Evolutionary conservation across 192 early-diverging fungal genomes (phyloP).

Genomic region (Linnemannia exigua): DNA sequence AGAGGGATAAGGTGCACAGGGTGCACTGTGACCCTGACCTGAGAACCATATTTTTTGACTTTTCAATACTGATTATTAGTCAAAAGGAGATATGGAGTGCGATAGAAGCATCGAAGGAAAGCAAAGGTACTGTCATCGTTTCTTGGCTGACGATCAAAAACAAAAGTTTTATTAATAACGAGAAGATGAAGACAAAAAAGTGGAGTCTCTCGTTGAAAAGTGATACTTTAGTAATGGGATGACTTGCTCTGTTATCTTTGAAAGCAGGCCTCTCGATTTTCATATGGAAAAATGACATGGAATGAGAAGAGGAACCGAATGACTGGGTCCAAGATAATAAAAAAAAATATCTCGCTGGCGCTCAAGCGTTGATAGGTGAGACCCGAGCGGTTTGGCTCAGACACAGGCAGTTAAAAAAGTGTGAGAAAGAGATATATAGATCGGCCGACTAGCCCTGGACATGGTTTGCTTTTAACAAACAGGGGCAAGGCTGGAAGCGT

Average conservation of each 20-base stretch:
- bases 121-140: not conserved
- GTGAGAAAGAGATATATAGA: not conserved
- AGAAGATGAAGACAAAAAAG: not conserved
- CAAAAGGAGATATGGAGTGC: not conserved
- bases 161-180: not conserved
- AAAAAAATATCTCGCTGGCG: not conserved
- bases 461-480: not conserved
- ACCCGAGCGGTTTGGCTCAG: not conserved
- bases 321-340: not conserved
- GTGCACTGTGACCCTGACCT: too few species aligned
- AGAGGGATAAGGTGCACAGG: too few species aligned
- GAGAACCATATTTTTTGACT: not conserved
- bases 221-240: slow-evolving; percentile 2
- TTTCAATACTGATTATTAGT: not conserved
- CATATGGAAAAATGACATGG: not conserved
- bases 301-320: not conserved
- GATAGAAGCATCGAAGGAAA: not conserved
- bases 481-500: not conserved
- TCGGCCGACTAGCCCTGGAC: not conserved
- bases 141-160: not conserved
- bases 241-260: slow-evolving; percentile 15
- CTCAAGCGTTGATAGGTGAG: not conserved
- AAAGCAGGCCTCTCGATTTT: not conserved
- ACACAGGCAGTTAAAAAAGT: not conserved
- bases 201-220: not conserved